Conservation (phyloP, 192 early-diverging fungal species). For the Podila horticola region DNA sequence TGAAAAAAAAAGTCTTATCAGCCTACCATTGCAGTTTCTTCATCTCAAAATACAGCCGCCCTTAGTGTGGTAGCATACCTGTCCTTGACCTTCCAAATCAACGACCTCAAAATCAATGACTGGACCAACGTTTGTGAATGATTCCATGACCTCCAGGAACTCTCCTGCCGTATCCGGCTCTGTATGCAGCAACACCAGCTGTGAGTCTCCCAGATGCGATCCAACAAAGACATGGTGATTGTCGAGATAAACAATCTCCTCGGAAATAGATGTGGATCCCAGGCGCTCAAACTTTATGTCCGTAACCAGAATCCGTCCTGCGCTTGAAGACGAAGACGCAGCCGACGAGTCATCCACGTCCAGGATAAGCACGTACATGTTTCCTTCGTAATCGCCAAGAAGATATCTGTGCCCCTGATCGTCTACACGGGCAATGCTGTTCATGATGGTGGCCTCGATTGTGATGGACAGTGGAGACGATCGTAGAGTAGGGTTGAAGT, state of each 20-base stretch:
- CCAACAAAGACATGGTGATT: constrained; percentile 83
- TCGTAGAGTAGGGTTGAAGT: constrained; percentile 49
- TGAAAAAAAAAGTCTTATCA: no score
- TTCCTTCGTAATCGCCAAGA: constrained; percentile 75
- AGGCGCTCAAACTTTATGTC: constrained; percentile 58
- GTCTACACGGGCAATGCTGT: constrained; percentile 66
- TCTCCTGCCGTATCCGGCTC: constrained; percentile 57
- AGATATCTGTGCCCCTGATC: constrained; percentile 66
- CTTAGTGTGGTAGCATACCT: constrained; percentile 23
- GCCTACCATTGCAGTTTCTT: no score
- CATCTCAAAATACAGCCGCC: no score
- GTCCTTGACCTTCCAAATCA: constrained; percentile 76
- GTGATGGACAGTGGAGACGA: constrained; percentile 32
- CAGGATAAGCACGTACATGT: constrained; percentile 66
- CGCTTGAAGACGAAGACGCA: neutral
- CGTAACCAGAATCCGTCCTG: constrained; percentile 8
- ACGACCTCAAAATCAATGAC: constrained; percentile 88
- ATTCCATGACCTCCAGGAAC: constrained; percentile 68
- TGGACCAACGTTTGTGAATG: constrained; percentile 82
- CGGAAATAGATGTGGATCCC: constrained; percentile 60
- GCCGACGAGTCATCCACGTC: constrained; percentile 36
- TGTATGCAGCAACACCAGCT: constrained; percentile 70
- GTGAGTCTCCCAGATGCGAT: constrained; percentile 87
- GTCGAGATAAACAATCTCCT: constrained; percentile 75
- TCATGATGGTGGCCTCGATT: constrained; percentile 61